These are phyloP conservation scores for Rhododendron ferrugineum DNA, from an alignment of 148 eudicot genomes.

Conservation along the genomic window DNA sequence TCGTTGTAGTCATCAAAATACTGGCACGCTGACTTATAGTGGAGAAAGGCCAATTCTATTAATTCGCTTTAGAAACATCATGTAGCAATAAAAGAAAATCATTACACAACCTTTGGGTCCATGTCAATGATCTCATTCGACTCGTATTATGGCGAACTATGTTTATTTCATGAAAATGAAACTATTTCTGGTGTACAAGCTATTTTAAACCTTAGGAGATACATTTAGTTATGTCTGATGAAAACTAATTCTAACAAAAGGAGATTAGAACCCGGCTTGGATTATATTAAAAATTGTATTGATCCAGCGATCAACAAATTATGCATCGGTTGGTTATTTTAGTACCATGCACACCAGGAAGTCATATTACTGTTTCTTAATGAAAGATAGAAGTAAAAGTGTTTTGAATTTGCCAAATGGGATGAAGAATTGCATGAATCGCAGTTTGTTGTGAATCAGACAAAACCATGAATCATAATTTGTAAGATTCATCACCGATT, in stretches of 20 bases:
- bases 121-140: background rate
- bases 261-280: background rate
- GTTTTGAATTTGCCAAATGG: background rate
- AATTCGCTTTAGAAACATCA: background rate
- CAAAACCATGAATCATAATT: background rate
- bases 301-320: background rate
- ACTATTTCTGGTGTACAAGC: background rate
- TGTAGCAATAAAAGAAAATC: background rate
- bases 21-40: background rate
- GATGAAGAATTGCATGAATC: background rate
- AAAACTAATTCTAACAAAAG: background rate
- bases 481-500: background rate
- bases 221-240: background rate
- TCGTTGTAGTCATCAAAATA: background rate
- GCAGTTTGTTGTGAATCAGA: background rate
- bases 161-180: background rate
- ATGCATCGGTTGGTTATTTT: background rate
- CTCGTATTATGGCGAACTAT: background rate
- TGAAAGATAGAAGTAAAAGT: background rate
- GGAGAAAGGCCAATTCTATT: background rate
- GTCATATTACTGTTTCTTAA: background rate
- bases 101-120: background rate
- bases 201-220: background rate
- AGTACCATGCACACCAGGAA: background rate
- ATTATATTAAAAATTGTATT: background rate